Base-by-base conservation (phyloP, 108 stramenopile genomes). In the Aurantiochytrium sp. region DNA sequence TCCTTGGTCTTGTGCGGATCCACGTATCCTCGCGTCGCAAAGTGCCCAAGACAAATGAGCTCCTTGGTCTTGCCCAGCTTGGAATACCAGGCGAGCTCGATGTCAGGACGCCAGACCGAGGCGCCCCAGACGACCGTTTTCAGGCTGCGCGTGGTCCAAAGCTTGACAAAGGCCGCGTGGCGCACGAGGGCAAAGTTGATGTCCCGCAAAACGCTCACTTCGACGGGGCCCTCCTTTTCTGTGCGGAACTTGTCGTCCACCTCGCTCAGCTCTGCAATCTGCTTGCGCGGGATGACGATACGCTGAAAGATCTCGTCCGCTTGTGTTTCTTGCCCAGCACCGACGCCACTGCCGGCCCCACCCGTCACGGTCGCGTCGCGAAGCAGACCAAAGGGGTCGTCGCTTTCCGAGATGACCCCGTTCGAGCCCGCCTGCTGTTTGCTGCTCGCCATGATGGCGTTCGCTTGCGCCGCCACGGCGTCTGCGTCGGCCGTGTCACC, bases 1-100 rank as follows among this genome's bases (percentile, higher is more conserved):
- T 83, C 76, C 51, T 83, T 83, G 49, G 76, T 83, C 76, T 83
- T 83, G 51, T 83, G 45, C n/a, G 76, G 76, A 16, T 83, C 76
- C 6, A 47, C 76, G 76, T 83, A 83, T 12, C 76, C 76, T 35
- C 76, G 76, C 25, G 76, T 83, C 51, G 76, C 76, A 83, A 53
- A 83, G n/a, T 83, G 76, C 10, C 76, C 76, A 6, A 83, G 45
- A 23, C 76, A 83, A 6, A 83, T 83, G 43, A 83, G 51, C 51
- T 83, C 76, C 51, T 83, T 83, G n/a, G 49, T 83, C 49, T 53
- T 47, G 45, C 76, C 76, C 25, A 83, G 51, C 28, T 53, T 47
- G 0, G 76, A 83, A 23, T 83, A 83, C 76, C 76, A 83, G 18
- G 76, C 76, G 1, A 83, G 76, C 51, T 83, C 76, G 10, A 45